Base-by-base conservation (phyloP, 1,284 basidiomycete genomes). In the Cystobasidium slooffiae region DNA sequence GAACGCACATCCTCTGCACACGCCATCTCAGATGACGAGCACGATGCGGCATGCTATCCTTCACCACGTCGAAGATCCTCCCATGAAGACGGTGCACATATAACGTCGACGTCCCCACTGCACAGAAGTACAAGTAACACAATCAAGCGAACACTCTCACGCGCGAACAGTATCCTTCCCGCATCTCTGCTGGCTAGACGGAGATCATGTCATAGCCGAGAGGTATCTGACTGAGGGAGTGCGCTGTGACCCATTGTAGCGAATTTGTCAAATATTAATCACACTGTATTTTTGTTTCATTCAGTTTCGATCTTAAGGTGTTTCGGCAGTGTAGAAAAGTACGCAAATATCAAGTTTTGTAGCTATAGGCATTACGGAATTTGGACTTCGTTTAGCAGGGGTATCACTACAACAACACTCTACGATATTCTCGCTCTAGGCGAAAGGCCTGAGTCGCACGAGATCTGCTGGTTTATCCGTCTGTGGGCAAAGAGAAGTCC, bases 401-500 rank as follows among this genome's bases (percentile, higher is more conserved):
- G 31, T 31, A 31, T 31, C 5, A 31, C 31, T 31, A 31, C 31
- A 31, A 31, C 31, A 31, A 31, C 31, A 31, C 31, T 31, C 31
- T 31, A 31, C 31, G 31, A 31, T 37, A 24, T 31, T 37, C 6
- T 9, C 24, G 12, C n/a, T 10, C 3, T 7, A 31, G 39, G 22
- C 12, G 14, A 10, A 37, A 56, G 8, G n/a, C 14, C 44, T 43
- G 39, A 7, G 31, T n/a, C 2, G 41, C 44, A 31, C 31, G 31
- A 31, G 31, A 20, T 7, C 24, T 10, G 31, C 18, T 53, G 9
- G 4, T 20, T 51, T 49, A 39, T 8, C n/a, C 47, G 52, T 79
- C 77, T 61, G 75, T 63, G 18, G 79, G 79, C 53, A 80, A 20
- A 10, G 72, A 56, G 64, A 79, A 78, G 39, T 73, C 72, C 44